These are phyloP conservation scores for Beverwykella pulmonaria DNA, from an alignment of 495 filamentous ascomycete genomes.

Conservation along the genomic window DNA sequence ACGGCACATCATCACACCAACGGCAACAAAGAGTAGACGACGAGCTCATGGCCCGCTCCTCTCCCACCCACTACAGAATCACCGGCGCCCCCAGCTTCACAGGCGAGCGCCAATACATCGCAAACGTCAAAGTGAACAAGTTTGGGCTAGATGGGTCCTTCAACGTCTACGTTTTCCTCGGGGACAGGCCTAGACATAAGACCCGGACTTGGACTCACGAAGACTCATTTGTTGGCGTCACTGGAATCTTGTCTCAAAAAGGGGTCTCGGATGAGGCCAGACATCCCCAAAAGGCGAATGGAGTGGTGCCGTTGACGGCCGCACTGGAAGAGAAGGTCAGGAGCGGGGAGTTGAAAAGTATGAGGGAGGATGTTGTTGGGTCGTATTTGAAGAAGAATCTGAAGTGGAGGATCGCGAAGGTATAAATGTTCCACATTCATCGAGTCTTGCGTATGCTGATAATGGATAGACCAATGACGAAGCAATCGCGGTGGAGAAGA, in stretches of 20 bases:
- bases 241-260: conserved; percentile 46
- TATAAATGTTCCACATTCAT: conserved; percentile 20
- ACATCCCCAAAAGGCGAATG: conserved; percentile 46
- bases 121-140: conserved; percentile 60
- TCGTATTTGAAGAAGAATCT: conserved; percentile 53
- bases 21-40: conserved; percentile 2
- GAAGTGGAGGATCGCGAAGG: conserved; percentile 45
- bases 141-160: conserved; percentile 59
- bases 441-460: neutral
- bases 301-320: conserved; percentile 61
- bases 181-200: conserved; percentile 47
- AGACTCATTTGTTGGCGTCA: conserved; percentile 56
- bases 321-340: conserved; percentile 51
- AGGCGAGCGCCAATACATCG: conserved; percentile 58
- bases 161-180: conserved; percentile 64
- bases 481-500: conserved; percentile 37
- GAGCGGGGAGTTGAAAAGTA: conserved; percentile 46
- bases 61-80: neutral
- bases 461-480: conserved; percentile 41
- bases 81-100: conserved; percentile 28
- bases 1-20: conserved; percentile 22
- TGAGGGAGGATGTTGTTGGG: conserved; percentile 49
- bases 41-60: neutral
- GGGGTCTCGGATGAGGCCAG: conserved; percentile 4
- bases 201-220: conserved; percentile 50